Evolutionary conservation across 2,329 filamentous ascomycete genomes (phyloP).

Genomic region (Monosporascus sp.): DNA sequence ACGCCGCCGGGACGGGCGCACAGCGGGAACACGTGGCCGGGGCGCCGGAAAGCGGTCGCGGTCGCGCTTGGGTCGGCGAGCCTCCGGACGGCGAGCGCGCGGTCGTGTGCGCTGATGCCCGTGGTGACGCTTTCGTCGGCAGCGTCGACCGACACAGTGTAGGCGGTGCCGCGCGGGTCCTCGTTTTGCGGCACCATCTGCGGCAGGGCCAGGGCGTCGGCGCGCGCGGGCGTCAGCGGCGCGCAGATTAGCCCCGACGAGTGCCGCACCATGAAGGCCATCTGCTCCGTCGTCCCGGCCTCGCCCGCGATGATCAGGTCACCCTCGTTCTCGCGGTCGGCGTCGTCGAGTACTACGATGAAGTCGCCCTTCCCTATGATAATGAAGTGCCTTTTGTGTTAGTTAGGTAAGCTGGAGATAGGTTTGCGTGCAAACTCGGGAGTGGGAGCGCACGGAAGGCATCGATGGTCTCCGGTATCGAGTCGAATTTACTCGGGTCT

Average conservation of each 20-base stretch:
- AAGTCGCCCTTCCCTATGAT: slow-evolving; percentile 72
- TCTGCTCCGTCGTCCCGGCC: slow-evolving; percentile 78
- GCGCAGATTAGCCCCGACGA: slow-evolving; percentile 89
- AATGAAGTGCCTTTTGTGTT: slow-evolving; percentile 7
- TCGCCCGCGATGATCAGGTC: slow-evolving; percentile 93
- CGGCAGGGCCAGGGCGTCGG: slow-evolving; percentile 68
- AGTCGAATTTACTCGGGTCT: slow-evolving; percentile 52
- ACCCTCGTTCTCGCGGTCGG: slow-evolving; percentile 93
- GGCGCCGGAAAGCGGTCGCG: slow-evolving; percentile 64
- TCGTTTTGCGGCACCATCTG: slow-evolving; percentile 76
- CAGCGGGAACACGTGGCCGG: slow-evolving; percentile 87
- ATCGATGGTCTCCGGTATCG: slow-evolving; percentile 58
- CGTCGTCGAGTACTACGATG: slow-evolving; percentile 90
- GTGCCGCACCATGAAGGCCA: slow-evolving; percentile 93
- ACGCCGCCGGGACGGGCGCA: slow-evolving; percentile 76
- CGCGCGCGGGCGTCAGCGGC: slow-evolving; percentile 66
- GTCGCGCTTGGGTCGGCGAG: slow-evolving; percentile 63
- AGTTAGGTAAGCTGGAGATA: slow-evolving; percentile 1
- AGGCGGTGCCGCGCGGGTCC: slow-evolving; percentile 87
- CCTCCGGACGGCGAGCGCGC: slow-evolving; percentile 71
- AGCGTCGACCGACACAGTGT: slow-evolving; percentile 85
- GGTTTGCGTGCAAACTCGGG: slow-evolving; percentile 3
- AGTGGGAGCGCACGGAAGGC: slow-evolving; percentile 52
- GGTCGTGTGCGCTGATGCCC: slow-evolving; percentile 85
- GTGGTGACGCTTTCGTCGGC: slow-evolving; percentile 70